Conservation (phyloP, 306 rosid species). For the Trifolium repens region DNA sequence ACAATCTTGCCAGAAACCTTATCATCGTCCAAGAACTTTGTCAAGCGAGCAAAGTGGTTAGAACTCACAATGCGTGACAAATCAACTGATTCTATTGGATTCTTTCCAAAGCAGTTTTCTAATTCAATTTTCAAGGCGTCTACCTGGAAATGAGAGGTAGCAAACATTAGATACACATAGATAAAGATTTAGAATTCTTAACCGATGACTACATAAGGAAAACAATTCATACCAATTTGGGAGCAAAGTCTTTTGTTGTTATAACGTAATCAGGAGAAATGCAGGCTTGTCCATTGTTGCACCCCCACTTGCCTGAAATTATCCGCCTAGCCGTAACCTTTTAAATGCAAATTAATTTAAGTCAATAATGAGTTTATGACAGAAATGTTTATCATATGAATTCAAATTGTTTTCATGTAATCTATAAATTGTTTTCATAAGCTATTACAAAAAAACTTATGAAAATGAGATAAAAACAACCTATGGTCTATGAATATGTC, state of each 20-base stretch:
- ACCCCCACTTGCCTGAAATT: constrained; percentile 88
- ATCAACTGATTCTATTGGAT: constrained; percentile 80
- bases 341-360: constrained; percentile 28
- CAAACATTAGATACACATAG: constrained; percentile 25
- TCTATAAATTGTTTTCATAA: not conserved
- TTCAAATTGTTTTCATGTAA: not conserved
- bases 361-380: constrained; percentile 29
- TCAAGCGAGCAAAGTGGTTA: constrained; percentile 82
- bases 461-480: not conserved
- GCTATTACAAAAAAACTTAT: not conserved
- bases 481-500: not conserved
- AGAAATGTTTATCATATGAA: no score
- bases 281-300: constrained; percentile 94
- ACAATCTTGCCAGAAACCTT: constrained; percentile 81
- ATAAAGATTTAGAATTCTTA: constrained; percentile 12
- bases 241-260: constrained; percentile 83
- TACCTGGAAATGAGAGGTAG: constrained; percentile 57
- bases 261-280: constrained; percentile 76
- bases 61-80: constrained; percentile 81
- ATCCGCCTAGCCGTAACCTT: constrained; percentile 81
- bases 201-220: not conserved
- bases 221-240: constrained; percentile 68
- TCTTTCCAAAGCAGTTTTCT: constrained; percentile 72
- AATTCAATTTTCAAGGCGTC: constrained; percentile 74
- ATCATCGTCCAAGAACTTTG: constrained; percentile 81